Conservation (phyloP, 306 rosid species). For the Prunus kanzakura region DNA sequence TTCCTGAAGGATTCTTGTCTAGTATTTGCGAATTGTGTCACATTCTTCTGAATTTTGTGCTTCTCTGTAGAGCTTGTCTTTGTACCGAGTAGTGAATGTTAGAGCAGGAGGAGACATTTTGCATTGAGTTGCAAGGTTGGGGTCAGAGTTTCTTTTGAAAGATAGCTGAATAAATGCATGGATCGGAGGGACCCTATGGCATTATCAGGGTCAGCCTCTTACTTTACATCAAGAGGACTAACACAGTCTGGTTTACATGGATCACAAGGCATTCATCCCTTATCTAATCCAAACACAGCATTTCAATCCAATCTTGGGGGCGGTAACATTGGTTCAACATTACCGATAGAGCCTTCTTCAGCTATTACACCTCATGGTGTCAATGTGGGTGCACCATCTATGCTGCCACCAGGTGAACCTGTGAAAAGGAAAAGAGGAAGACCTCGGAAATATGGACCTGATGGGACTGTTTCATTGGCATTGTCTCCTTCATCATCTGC, state of each 20-base stretch:
- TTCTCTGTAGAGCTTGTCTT: constrained; percentile 26
- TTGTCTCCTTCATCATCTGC: constrained; percentile 54
- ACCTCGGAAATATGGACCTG: constrained; percentile 87
- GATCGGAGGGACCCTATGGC: constrained; percentile 91
- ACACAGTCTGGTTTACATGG: constrained; percentile 62
- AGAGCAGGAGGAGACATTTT: constrained; percentile 35
- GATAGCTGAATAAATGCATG: constrained; percentile 67
- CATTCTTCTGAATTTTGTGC: constrained; percentile 22
- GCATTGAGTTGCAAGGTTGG: constrained; percentile 20
- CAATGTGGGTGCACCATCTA: constrained; percentile 62
- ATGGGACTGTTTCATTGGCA: constrained; percentile 81
- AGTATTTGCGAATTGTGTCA: constrained; percentile 19
- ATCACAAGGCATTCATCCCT: constrained; percentile 46
- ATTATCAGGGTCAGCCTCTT: constrained; percentile 72
- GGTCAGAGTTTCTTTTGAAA: constrained; percentile 26
- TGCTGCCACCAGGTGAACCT: constrained; percentile 53
- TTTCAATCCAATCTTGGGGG: constrained; percentile 67
- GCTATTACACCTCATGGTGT: constrained; percentile 61
- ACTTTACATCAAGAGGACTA: constrained; percentile 70
- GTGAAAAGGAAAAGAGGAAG: constrained; percentile 89
- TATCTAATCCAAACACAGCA: constrained; percentile 52
- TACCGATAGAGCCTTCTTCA: constrained; percentile 56
- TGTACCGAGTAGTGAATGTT: constrained; percentile 22
- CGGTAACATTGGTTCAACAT: constrained; percentile 52
- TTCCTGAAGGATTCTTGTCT: constrained; percentile 20